Base-by-base conservation (phyloP, 768 basidiomycete genomes). In the Favolaschia claudopus region DNA sequence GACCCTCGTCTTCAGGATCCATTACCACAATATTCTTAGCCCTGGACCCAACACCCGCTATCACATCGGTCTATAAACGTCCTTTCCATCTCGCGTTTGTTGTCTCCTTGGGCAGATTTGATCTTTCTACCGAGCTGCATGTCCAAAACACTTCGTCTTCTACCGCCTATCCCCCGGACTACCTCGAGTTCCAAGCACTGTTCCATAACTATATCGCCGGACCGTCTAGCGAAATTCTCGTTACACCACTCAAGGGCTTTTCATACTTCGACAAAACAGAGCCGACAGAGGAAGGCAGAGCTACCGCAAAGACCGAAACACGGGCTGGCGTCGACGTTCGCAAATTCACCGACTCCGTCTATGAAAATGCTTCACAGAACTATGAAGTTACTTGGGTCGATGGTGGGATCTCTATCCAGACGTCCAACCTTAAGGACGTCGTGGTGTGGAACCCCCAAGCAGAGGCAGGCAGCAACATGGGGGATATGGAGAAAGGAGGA, bases 361-460 rank as follows among this genome's bases (percentile, higher is more conserved):
- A 94, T 67, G 88, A 89, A 68, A 77, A 88, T 67, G 87, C 84
- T 14, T 72, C 82, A 3, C 74, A 77, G 17, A 70, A 75, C 22
- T 90, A 91, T 64, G 74, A 83, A 48, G 77, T 92, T 13, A 76
- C 70, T 7, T 92, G 89, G 88, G 77, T 81, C 6, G 80, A 72
- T 2, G 86, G 85, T 6, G 81, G 83, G 0, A 56, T 93, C 22
- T 75, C 77, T 38, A 76, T 93, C 40, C 79, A 71, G 57, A 78
- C 82, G 17, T 70, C 56, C n/a, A 81, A 83, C 38, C 76, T 93
- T 62, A 89, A 88, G 68, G 89, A 94, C 58, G 85, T 95, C 7
- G 94, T 95, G n/a, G 77, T 96, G 36, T 99, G 97, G 96, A 99
- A 99, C 77, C 96, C 97, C 7, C 87, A 87, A 66, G 79, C 77